phyloP scores from a whole-genome alignment of 306 rosid genomes.

The Trichosanthes cucumerina region DNA sequence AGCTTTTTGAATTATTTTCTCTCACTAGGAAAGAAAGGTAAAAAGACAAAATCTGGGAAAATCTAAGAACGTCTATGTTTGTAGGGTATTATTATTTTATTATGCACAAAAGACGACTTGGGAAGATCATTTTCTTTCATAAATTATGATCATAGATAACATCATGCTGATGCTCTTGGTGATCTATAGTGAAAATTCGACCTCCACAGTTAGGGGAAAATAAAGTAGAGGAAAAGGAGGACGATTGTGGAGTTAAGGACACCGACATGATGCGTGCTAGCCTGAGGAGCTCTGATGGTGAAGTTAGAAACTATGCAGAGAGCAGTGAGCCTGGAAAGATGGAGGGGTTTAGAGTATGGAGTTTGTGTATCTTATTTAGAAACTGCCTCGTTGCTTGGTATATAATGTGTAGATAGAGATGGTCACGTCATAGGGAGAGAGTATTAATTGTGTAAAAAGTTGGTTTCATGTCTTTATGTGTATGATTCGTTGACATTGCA shows the following conservation, averaged over 20 bases:
- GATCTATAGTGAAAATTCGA: neutral
- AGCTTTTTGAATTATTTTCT: neutral
- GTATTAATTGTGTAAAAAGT: too few species aligned
- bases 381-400: too few species aligned
- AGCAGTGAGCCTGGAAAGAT: neutral
- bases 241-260: neutral
- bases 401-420: too few species aligned
- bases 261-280: too few species aligned
- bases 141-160: neutral
- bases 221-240: neutral
- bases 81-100: neutral
- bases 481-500: too few species aligned
- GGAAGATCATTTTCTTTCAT: neutral
- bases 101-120: neutral
- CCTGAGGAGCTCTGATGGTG: neutral
- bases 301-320: neutral
- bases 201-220: neutral
- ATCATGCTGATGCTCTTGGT: neutral
- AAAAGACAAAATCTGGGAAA: neutral
- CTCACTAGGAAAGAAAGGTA: neutral
- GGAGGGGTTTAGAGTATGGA: neutral
- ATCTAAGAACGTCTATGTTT: neutral
- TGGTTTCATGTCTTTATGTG: too few species aligned
- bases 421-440: too few species aligned
- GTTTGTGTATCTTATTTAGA: neutral